Conservation (phyloP, 805 yeast species). For the Yamadazyma ubonensis region DNA sequence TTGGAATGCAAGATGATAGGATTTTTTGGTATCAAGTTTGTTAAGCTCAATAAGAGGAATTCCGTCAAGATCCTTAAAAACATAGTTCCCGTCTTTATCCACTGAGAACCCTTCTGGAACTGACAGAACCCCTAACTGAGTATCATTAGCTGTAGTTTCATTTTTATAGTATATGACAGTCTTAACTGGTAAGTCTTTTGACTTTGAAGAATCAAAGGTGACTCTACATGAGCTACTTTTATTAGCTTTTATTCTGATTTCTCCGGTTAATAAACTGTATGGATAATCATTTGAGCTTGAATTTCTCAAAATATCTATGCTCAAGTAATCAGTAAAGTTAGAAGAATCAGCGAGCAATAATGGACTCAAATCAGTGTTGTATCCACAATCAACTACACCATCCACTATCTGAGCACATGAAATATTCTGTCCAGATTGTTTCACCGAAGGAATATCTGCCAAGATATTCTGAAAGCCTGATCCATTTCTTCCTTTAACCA, state of each 20-base stretch:
- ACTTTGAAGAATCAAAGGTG: conserved; percentile 45
- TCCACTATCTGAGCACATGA: conserved; percentile 37
- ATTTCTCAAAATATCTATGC: conserved; percentile 50
- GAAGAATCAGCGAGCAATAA: conserved; percentile 29
- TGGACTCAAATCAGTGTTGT: conserved; percentile 50
- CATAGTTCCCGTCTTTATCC: conserved; percentile 41
- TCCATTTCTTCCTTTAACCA: conserved; percentile 52
- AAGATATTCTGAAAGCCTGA: conserved; percentile 45
- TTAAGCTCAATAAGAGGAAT: conserved; percentile 64
- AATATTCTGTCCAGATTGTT: conserved; percentile 27
- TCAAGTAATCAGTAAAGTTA: conserved; percentile 43
- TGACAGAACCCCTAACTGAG: conserved; percentile 12
- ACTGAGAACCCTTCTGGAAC: conserved; percentile 48
- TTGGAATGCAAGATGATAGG: conserved; percentile 63
- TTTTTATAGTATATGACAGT: conserved; percentile 51
- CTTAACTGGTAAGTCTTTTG: conserved; percentile 58
- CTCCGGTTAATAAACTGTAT: conserved; percentile 67
- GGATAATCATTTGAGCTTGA: conserved; percentile 47
- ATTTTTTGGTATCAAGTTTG: conserved; percentile 58
- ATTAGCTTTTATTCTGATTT: conserved; percentile 54
- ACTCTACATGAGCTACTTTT: conserved; percentile 67
- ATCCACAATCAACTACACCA: conserved; percentile 56
- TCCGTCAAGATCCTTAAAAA: conserved; percentile 58
- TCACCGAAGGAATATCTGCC: conserved; percentile 63
- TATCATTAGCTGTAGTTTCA: conserved; percentile 20